Base-by-base conservation (phyloP, 176 grass and related monocot species). In the Luzula sylvatica region DNA sequence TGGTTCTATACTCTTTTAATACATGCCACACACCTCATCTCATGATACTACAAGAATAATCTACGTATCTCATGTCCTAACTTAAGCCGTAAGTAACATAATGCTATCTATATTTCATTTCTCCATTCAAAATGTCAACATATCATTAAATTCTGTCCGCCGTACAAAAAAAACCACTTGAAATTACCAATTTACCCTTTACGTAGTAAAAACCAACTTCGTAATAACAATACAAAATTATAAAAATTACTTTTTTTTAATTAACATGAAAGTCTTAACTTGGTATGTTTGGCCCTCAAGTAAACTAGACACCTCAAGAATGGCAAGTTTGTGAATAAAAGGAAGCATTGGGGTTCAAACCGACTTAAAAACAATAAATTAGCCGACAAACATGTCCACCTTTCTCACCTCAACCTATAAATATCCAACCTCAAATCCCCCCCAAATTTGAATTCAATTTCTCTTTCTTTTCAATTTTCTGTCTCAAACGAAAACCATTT, bases 351-450 rank as follows among this genome's bases (percentile, higher is more conserved):
- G 20, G 23, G 15, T 6, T 16, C 0, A 9, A 53, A 4, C 32
- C 49, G 14, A 46, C n/a, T 23, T 3, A 3, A 38, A 56, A 43
- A 61, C 72, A 56, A 87, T 56, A 29, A 57, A 27, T 7, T 11
- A 55, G 4, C 38, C 66, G 46, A 46, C 57, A 57, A 75, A 58
- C 26, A 19, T 21, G 26, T 20, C 53, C 53, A 67, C 75, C n/a
- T n/a, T 39, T 26, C 55, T 32, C 52, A 72, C n/a, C 24, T 55
- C 12, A 64, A 64, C 44, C 60, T 64, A 64, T 64, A 64, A 7
- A 64, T 64, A 60, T 24, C 15, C 7, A 35, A 2, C 26, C 8
- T 3, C 5, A 2, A 23, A 23, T 0, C 19, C 19, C 15, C 11
- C 22, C 40, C 1, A 39, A 35, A 35, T 35, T 35, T 35, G 30